A percentile compares a stretch with the other conserved stretches of the same genome.
These are phyloP conservation scores for Tetrahymena thermophila DNA, from an alignment of 73 alveolate genomes.

Conservation along the genomic window DNA sequence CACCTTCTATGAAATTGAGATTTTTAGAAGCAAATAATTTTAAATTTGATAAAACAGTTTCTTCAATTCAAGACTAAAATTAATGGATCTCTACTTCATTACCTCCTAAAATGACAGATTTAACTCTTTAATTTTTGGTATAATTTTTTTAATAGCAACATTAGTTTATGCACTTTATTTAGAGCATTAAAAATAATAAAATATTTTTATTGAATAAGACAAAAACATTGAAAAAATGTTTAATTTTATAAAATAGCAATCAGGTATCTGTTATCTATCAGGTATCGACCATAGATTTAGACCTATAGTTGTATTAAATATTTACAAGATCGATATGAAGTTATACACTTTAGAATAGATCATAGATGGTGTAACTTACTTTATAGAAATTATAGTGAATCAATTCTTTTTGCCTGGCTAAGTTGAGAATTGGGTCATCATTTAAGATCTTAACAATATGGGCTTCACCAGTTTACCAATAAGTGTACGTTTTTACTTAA, in stretches of 20 bases:
- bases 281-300: neutral
- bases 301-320: neutral
- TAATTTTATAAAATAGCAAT: neutral
- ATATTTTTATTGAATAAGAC: neutral
- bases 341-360: neutral
- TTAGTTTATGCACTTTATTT: too few relatives aligned
- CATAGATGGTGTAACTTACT: neutral
- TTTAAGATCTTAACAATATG: neutral
- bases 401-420: neutral
- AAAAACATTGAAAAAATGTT: neutral
- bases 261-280: neutral
- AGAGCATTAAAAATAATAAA: neutral
- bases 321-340: neutral
- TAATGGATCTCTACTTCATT: neutral
- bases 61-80: neutral
- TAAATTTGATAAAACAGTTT: neutral
- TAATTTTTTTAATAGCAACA: too few relatives aligned
- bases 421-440: neutral
- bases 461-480: neutral
- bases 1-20: neutral
- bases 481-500: neutral
- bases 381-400: neutral
- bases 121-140: neutral
- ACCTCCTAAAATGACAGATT: neutral
- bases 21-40: neutral